Conservation (phyloP, 257 asterid species). For the Scutellaria barbata region DNA sequence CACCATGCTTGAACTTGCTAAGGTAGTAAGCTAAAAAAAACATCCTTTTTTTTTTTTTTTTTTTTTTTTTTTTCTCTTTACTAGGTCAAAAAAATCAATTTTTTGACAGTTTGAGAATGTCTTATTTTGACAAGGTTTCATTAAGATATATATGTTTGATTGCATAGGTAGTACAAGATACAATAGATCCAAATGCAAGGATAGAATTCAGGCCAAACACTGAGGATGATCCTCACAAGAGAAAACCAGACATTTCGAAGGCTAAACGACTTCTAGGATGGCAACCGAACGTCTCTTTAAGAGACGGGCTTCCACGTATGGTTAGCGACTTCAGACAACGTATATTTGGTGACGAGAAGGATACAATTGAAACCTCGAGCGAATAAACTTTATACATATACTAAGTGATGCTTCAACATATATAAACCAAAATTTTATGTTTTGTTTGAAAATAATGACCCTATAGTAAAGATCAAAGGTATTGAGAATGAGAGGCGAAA, state of each 20-base stretch:
- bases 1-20: constrained; percentile 91
- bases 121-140: too few species aligned
- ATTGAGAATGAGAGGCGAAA: not conserved
- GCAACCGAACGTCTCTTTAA: constrained; percentile 69
- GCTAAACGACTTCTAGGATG: constrained; percentile 78
- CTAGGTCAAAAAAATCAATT: too few species aligned
- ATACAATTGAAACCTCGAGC: constrained; percentile 23
- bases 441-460: constrained; percentile 33
- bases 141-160: not conserved
- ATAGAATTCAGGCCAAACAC: constrained; percentile 80
- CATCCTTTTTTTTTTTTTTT: too few species aligned
- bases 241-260: constrained; percentile 85
- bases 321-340: constrained; percentile 75
- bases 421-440: constrained; percentile 7
- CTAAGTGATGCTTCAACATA: constrained; percentile 21
- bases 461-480: not conserved
- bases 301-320: constrained; percentile 89
- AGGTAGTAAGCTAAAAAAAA: constrained; percentile 44
- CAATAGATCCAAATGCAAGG: constrained; percentile 72
- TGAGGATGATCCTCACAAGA: constrained; percentile 86
- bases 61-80: too few species aligned
- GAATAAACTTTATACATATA: constrained; percentile 14
- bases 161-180: constrained; percentile 80
- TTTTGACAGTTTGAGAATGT: too few species aligned
- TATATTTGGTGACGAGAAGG: constrained; percentile 57